Conservation (phyloP, 352 stramenopile genomes). For the Phytophthora palmivora region DNA sequence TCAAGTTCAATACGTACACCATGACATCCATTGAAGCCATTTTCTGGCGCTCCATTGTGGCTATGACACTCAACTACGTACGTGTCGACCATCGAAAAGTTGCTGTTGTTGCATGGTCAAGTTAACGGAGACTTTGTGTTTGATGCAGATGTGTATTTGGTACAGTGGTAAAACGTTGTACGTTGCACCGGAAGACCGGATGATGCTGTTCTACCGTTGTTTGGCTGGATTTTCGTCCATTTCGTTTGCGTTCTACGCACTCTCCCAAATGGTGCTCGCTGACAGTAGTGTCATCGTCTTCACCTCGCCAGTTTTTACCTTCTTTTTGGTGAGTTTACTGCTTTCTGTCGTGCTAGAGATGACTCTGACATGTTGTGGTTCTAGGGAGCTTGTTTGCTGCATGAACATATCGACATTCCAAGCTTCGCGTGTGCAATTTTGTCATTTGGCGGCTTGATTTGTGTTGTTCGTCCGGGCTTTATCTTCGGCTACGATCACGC, state of each 20-base stretch:
- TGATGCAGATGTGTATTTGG: constrained; percentile 36
- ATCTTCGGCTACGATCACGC: constrained; percentile 61
- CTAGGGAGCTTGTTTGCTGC: constrained; percentile 50
- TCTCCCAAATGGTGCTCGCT: constrained; percentile 83
- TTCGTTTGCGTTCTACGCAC: constrained; percentile 76
- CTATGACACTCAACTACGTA: constrained; percentile 71
- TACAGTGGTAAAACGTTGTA: constrained; percentile 61
- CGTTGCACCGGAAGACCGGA: constrained; percentile 53
- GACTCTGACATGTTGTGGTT: background rate
- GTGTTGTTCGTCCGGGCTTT: constrained; percentile 56
- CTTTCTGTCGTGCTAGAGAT: background rate
- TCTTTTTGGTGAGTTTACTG: constrained; percentile 58
- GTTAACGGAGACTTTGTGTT: constrained; percentile 7
- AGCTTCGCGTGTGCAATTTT: constrained; percentile 53
- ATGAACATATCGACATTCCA: constrained; percentile 51
- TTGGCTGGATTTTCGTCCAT: constrained; percentile 77
- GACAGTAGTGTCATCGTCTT: constrained; percentile 82
- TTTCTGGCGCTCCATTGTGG: constrained; percentile 77
- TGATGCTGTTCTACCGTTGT: constrained; percentile 72
- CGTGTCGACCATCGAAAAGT: constrained; percentile 4
- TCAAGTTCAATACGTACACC: constrained; percentile 80
- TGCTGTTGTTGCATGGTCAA: background rate
- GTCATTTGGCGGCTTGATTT: constrained; percentile 58
- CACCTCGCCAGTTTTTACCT: constrained; percentile 74
- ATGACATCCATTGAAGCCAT: constrained; percentile 86